Evolutionary conservation across 306 rosid genomes (phyloP), one percentile per base, ranked within the genome.

Genomic region (Rosa lucieae): DNA sequence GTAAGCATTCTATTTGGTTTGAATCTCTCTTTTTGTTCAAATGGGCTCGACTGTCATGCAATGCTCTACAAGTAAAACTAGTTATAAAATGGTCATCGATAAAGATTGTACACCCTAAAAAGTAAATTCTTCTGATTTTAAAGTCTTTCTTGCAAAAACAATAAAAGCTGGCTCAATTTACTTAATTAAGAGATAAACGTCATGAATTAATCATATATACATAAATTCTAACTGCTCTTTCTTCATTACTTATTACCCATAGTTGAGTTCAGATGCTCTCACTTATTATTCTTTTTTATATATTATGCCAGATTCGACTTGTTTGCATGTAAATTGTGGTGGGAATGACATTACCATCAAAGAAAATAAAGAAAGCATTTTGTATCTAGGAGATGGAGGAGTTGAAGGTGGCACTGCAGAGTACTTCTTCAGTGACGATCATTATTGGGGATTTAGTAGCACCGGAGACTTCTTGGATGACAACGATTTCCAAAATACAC

Each of bases 251-350:
- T 51, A 40, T 10, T 67, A 78, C 40, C 56, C 51, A 67, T 39
- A 6, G 67, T 62, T 61, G 21, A n/a, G 65, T 66, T 79, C 48
- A 65, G 79, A 21, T 51, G 75, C 52, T 77, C 55, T n/a, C 58
- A 17, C 55, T 68, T 26, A 13, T 46, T 35, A 5, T 74, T 53
- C 7, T 56, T 74, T 14, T 82, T 26, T 0, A n/a, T 5, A 13
- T 11, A 29, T 62, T 32, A 12, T 85, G 79, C 69, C 90, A 94
- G 99, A 89, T 89, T 89, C 92, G 32, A 90, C 65, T 84, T 94
- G 97, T 85, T 80, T 86, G 79, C 85, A 80, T 78, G 82, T 89
- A 59, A 89, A 88, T 82, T 82, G 88, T 66, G 97, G 97, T 48
- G 93, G 90, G 59, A 75, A 79, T 42, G 82, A 83, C 29, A 44